These are phyloP conservation scores for Hymenoscyphus salicellus DNA, from an alignment of 2,329 filamentous ascomycete species.

Conservation along the genomic window DNA sequence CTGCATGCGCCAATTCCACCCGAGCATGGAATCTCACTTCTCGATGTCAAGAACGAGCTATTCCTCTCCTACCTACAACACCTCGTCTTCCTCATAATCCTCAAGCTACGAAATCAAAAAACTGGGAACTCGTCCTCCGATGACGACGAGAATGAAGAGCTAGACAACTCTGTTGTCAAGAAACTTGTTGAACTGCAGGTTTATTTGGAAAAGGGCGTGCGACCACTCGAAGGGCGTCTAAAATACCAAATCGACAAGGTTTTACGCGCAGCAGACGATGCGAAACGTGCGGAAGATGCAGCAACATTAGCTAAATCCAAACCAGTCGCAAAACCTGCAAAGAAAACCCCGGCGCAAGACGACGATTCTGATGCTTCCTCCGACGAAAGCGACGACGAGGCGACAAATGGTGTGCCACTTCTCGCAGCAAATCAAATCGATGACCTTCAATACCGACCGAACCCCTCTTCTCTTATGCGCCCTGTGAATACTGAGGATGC, in stretches of 20 bases:
- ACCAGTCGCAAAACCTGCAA: neutral
- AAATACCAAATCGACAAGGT: conserved; percentile 97
- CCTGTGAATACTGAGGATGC: conserved; percentile 28
- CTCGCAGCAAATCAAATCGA: conserved; percentile 44
- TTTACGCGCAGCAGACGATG: conserved; percentile 77
- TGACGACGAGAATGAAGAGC: conserved; percentile 40
- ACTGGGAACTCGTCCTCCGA: conserved; percentile 31
- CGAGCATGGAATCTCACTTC: conserved; percentile 83
- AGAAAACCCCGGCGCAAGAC: conserved; percentile 13
- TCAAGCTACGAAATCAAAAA: conserved; percentile 66
- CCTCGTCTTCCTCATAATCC: conserved; percentile 79
- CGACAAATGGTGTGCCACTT: conserved; percentile 23
- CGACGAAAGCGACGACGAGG: conserved; percentile 35
- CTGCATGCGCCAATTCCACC: conserved; percentile 65
- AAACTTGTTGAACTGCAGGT: conserved; percentile 90
- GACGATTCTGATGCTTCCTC: conserved; percentile 26
- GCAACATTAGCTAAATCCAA: conserved; percentile 28
- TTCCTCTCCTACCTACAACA: conserved; percentile 94
- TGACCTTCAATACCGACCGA: conserved; percentile 61
- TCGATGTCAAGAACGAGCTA: conserved; percentile 96
- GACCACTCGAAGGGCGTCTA: conserved; percentile 82
- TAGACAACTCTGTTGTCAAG: conserved; percentile 68
- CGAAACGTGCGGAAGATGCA: conserved; percentile 38
- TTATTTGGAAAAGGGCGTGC: conserved; percentile 88
- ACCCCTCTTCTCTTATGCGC: conserved; percentile 46